Conservation (phyloP, 345 rosid species). For the Gynandropsis gynandra region DNA sequence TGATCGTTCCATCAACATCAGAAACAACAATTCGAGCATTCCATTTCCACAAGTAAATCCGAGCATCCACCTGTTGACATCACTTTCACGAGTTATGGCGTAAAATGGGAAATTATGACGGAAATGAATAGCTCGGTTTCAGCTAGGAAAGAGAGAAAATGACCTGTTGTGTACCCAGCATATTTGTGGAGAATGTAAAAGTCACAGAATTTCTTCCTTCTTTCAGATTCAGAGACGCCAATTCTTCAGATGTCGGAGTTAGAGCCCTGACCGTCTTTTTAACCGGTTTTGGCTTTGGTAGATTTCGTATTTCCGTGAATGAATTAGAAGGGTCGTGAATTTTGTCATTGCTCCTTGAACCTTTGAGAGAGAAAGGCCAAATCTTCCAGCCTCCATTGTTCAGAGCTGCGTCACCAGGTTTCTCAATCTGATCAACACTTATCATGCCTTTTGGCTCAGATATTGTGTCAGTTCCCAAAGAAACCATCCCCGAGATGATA, state of each 20-base stretch:
- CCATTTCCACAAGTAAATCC: conserved; percentile 96
- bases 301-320: conserved; percentile 28
- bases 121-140: not conserved
- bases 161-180: conserved; percentile 93
- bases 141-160: conserved; percentile 18
- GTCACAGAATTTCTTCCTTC: conserved; percentile 67
- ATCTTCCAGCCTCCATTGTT: conserved; percentile 65
- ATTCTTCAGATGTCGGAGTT: conserved; percentile 81
- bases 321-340: conserved; percentile 27
- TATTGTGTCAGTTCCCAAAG: conserved; percentile 38
- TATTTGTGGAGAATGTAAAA: conserved; percentile 81
- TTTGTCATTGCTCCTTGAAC: conserved; percentile 32
- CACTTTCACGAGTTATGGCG: conserved; percentile 6
- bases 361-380: conserved; percentile 73
- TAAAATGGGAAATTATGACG: conserved; percentile 7
- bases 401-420: conserved; percentile 37
- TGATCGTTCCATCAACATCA: conserved; percentile 98
- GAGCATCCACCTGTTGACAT: conserved; percentile 70
- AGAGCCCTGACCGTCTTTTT: conserved; percentile 49
- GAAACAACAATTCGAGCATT: conserved; percentile 80
- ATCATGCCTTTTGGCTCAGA: conserved; percentile 56
- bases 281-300: conserved; percentile 28
- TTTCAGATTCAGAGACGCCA: conserved; percentile 70
- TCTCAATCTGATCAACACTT: conserved; percentile 40
- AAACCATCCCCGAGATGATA: conserved; percentile 41